A percentile compares a stretch with the other conserved stretches of the same genome.
Evolutionary conservation across 2,329 filamentous ascomycete species (phyloP).

Genomic region (Botryotinia narcissicola): DNA sequence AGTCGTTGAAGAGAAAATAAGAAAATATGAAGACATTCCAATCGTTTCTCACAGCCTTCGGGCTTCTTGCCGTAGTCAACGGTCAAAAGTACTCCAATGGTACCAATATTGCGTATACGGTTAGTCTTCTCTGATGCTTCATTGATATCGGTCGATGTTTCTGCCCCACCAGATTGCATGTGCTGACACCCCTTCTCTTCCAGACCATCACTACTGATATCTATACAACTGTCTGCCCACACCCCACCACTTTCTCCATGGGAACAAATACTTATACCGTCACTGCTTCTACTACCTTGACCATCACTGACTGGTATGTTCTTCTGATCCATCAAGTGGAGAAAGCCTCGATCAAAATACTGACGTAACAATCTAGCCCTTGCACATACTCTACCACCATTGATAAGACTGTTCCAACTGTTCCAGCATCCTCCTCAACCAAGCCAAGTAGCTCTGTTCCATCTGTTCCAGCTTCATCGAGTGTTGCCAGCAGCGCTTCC

Average conservation of each 20-base stretch:
- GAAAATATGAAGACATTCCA: conserved; percentile 21
- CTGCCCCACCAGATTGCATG: not conserved
- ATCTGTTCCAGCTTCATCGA: conserved; percentile 10
- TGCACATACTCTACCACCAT: conserved; percentile 20
- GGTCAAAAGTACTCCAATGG: conserved; percentile 13
- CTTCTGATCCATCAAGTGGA: not conserved
- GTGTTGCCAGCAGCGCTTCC: not conserved
- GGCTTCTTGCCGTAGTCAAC: conserved; percentile 19
- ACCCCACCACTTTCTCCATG: conserved; percentile 43
- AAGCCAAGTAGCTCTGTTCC: not conserved
- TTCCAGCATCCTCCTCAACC: not conserved
- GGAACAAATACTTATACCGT: conserved; percentile 53
- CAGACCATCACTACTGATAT: conserved; percentile 36
- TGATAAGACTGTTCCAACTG: not conserved
- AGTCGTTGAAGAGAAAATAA: not conserved
- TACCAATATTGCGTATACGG: conserved; percentile 19
- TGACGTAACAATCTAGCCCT: conserved; percentile 9
- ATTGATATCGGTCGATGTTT: not conserved
- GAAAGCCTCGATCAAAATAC: not conserved
- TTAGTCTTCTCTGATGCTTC: not conserved
- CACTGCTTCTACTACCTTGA: conserved; percentile 53
- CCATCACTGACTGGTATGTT: conserved; percentile 44
- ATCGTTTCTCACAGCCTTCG: conserved; percentile 17
- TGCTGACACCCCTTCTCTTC: not conserved
- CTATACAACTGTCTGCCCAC: conserved; percentile 42